Evolutionary conservation across 1,284 basidiomycete genomes (phyloP).

Genomic region (Schizophyllum amplum): DNA sequence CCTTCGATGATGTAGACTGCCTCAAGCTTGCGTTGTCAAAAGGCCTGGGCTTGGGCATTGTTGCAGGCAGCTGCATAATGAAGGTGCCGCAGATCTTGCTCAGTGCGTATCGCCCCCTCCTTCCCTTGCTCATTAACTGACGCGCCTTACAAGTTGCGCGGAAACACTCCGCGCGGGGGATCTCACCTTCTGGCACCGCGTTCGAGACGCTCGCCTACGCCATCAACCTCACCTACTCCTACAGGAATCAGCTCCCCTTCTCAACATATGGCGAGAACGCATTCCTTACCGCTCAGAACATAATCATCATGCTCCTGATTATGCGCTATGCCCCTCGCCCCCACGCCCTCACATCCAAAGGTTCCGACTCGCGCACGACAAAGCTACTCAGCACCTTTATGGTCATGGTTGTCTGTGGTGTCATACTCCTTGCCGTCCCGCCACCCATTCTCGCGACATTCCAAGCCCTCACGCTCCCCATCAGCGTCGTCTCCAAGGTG

Average conservation of each 20-base stretch:
- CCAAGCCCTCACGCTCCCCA: conserved; percentile 75
- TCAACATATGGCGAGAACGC: conserved; percentile 94
- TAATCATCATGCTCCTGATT: conserved; percentile 78
- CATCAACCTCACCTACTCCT: conserved; percentile 83
- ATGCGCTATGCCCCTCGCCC: conserved; percentile 42
- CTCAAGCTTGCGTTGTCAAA: conserved; percentile 91
- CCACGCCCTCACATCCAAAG: conserved; percentile 1
- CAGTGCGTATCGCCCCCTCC: conserved; percentile 40
- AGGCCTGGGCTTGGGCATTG: conserved; percentile 87
- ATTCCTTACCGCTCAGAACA: conserved; percentile 82
- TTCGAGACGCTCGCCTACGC: conserved; percentile 84
- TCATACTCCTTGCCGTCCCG: conserved; percentile 46
- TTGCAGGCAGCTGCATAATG: conserved; percentile 90
- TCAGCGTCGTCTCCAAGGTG: conserved; percentile 81
- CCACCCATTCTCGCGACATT: conserved; percentile 48
- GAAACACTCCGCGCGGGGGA: conserved; percentile 72
- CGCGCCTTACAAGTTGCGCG: conserved; percentile 35
- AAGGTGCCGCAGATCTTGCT: conserved; percentile 86
- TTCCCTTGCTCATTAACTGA: conserved; percentile 1
- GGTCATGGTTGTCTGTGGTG: conserved; percentile 27
- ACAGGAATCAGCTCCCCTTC: conserved; percentile 81
- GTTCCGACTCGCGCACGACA: conserved; percentile 20
- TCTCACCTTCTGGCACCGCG: conserved; percentile 75
- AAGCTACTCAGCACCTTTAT: conserved; percentile 28
- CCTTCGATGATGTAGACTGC: conserved; percentile 79